Evolutionary conservation across 2,329 filamentous ascomycete species (phyloP).

Genomic region (Pseudofabraea citricarpa): DNA sequence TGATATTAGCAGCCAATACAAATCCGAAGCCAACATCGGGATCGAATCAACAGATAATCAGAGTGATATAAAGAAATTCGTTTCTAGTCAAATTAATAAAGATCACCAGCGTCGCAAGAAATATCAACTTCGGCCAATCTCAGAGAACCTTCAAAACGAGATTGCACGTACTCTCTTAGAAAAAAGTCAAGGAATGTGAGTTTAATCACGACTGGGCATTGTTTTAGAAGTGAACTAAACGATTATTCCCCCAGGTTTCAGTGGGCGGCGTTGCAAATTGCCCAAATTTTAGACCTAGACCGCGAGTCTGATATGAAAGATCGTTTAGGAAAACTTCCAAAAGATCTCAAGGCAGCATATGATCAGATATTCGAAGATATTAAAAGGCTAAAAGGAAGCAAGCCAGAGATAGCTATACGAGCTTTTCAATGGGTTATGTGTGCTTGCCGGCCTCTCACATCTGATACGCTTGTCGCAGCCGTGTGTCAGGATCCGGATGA

Average conservation of each 20-base stretch:
- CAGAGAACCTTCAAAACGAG: slow-evolving; percentile 10
- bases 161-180: slow-evolving; percentile 18
- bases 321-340: slow-evolving; percentile 26
- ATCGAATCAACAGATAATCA: slow-evolving; percentile 25
- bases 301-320: slow-evolving; percentile 16
- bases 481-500: slow-evolving; percentile 12
- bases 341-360: slow-evolving; percentile 23
- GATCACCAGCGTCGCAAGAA: slow-evolving; percentile 13
- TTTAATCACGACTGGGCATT: neutral
- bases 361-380: slow-evolving; percentile 24
- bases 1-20: slow-evolving; percentile 22
- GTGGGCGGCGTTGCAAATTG: slow-evolving; percentile 28
- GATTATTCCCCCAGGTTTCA: slow-evolving; percentile 28
- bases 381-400: slow-evolving; percentile 2
- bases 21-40: slow-evolving; percentile 15
- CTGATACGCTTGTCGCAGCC: slow-evolving; percentile 11
- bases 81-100: slow-evolving; percentile 17
- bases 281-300: slow-evolving; percentile 20
- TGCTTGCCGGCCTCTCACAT: slow-evolving; percentile 9
- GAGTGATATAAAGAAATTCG: slow-evolving; percentile 25
- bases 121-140: too few relatives aligned
- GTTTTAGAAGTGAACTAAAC: slow-evolving; percentile 1
- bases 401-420: slow-evolving; percentile 13
- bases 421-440: slow-evolving; percentile 24
- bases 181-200: slow-evolving; percentile 27